Conservation (phyloP, 2,329 filamentous ascomycete genomes). For the Lasiodiplodia gonubiensis region DNA sequence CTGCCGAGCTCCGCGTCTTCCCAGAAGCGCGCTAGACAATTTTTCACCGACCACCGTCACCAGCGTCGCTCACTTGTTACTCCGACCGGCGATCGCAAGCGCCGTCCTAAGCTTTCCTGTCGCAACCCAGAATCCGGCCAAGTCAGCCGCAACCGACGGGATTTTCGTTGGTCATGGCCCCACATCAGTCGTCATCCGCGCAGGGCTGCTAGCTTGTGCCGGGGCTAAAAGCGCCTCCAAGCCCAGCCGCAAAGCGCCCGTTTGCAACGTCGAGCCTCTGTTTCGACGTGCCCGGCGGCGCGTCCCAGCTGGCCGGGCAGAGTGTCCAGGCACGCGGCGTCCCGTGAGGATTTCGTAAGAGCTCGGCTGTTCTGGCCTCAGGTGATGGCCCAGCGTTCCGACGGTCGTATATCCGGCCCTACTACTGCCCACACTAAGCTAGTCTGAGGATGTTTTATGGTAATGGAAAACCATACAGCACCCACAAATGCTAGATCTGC, state of each 20-base stretch:
- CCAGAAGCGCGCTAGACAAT: background rate
- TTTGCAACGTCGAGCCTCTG: background rate
- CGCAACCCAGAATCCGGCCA: background rate
- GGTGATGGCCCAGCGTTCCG: conserved; percentile 6
- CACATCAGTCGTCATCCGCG: conserved; percentile 8
- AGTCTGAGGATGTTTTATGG: conserved; percentile 12
- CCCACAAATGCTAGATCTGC: conserved; percentile 17
- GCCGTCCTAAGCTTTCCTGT: background rate
- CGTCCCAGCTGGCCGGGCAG: background rate
- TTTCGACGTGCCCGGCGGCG: background rate
- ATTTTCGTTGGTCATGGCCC: conserved; percentile 13
- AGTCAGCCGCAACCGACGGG: background rate
- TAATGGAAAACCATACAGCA: background rate
- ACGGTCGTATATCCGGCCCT: conserved; percentile 19
- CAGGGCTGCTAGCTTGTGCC: conserved; percentile 11
- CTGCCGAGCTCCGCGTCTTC: background rate
- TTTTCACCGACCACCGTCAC: background rate
- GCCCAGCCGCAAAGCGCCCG: background rate
- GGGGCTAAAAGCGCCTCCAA: background rate
- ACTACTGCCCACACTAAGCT: conserved; percentile 13
- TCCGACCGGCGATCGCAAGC: background rate
- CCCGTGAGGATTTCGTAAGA: background rate
- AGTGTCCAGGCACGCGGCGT: background rate
- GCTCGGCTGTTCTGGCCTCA: conserved; percentile 20
- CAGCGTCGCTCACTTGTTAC: background rate